Evolutionary conservation across 805 yeast species (phyloP), one percentile per base, ranked within the genome.

Genomic region (Monosporozyma solicola): DNA sequence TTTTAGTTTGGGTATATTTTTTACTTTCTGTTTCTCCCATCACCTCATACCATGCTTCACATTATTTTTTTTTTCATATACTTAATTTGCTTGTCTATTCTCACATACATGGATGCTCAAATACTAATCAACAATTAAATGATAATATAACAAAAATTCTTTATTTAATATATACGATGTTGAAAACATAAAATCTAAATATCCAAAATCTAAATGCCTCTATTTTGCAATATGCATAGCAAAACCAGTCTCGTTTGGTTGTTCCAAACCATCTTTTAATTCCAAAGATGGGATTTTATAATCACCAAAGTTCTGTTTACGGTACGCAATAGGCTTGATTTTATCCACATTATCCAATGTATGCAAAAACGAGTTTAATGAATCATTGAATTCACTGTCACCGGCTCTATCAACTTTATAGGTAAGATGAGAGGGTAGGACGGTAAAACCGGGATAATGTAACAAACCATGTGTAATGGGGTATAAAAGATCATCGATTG

Each of bases 391-490:
- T 15, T 32, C 31, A 20, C 48, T 43, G 22, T 55, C 56, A 24
- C 24, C 41, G 5, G 48, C 32, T 16, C 16, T 41, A 47, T 51
- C 54, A 9, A 57, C 41, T 5, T 46, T n/a, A 33, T 54, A 58
- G 3, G 49, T 54, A n/a, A n/a, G 48, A 41, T 54, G 55, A 3
- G 62, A 55, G 9, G 62, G 66, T 46, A 63, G 50, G 2, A 57
- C 63, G 7, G 37, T 47, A 35, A 55, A 59, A 6, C 66, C 66
- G 5, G 61, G 49, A 48, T 61, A 61, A 50, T 29, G 59, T 5
- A 63, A 53, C 1, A 61, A 52, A 10, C 59, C 59, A 43, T 59
- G 64, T 25, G 56, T 57, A 24, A 63, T 58, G 2, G 63, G 64
- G 46, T 54, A 63, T 32, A 61, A 51, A 2, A 63, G 1, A 27